A percentile compares a stretch with the other conserved stretches of the same genome.
Evolutionary conservation across 441 rosid genomes (phyloP).

Genomic region (Dalechampia spathulata): DNA sequence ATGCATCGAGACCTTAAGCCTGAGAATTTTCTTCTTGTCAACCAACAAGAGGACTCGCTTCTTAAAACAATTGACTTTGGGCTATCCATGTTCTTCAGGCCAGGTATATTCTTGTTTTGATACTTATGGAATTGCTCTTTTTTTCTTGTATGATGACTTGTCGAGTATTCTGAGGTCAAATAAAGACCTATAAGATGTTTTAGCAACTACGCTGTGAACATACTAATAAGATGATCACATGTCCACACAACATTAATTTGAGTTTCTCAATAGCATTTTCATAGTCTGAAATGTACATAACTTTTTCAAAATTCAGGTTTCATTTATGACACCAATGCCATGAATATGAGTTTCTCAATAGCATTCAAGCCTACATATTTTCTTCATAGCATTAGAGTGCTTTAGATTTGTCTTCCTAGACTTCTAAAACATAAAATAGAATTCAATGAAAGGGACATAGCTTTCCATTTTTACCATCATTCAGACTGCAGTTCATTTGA

Average conservation of each 20-base stretch:
- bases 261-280: no score
- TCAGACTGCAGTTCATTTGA: neutral
- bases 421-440: neutral
- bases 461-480: neutral
- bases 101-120: no score
- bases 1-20: constrained; percentile 99
- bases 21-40: constrained; percentile 79
- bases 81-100: constrained; percentile 84
- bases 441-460: neutral
- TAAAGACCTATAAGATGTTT: no score
- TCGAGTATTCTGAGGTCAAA: no score
- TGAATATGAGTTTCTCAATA: neutral
- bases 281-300: no score
- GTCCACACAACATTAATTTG: no score
- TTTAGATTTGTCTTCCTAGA: neutral
- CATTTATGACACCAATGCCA: neutral
- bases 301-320: neutral
- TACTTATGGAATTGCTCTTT: no score
- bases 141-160: no score
- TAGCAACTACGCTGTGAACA: no score
- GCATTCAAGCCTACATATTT: neutral
- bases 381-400: neutral
- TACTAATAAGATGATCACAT: no score
- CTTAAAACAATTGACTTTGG: constrained; percentile 95
- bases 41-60: constrained; percentile 68